phyloP scores from a whole-genome alignment of 2,329 filamentous ascomycete species.

The Exophiala spinifera region DNA sequence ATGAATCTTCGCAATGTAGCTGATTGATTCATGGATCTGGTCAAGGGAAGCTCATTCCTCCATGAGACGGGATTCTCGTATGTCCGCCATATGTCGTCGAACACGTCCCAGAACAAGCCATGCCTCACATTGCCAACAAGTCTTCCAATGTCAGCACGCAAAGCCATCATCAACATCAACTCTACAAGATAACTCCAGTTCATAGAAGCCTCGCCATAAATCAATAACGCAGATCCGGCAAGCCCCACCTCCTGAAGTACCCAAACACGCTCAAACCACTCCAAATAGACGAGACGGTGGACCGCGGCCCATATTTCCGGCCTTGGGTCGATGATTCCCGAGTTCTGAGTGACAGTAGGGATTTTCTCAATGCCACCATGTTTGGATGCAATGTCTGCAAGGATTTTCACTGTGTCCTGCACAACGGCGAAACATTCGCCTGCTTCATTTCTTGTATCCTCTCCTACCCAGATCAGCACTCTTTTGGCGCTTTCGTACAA shows the following conservation, averaged over 20 bases:
- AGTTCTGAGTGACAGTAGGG: not conserved
- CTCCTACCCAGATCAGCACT: slow-evolving; percentile 29
- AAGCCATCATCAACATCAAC: slow-evolving; percentile 5
- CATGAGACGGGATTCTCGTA: slow-evolving; percentile 5
- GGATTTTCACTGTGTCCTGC: not conserved
- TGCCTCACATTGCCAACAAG: slow-evolving; percentile 5
- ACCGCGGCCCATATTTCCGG: slow-evolving; percentile 6
- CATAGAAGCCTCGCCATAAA: slow-evolving; percentile 9
- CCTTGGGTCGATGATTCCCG: not conserved
- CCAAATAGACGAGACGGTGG: slow-evolving; percentile 3
- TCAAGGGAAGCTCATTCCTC: slow-evolving; percentile 8
- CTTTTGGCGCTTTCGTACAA: slow-evolving; percentile 25
- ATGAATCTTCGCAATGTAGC: not conserved
- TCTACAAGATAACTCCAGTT: slow-evolving; percentile 10
- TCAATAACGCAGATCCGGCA: slow-evolving; percentile 4
- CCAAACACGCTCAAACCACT: slow-evolving; percentile 18
- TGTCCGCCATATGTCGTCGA: slow-evolving; percentile 4
- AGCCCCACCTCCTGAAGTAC: slow-evolving; percentile 17
- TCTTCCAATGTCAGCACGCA: slow-evolving; percentile 1
- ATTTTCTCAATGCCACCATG: slow-evolving; percentile 4
- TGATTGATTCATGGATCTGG: not conserved
- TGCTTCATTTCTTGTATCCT: slow-evolving; percentile 3
- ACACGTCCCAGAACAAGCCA: slow-evolving; percentile 8
- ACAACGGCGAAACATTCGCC: slow-evolving; percentile 4
- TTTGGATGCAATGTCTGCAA: not conserved